Evolutionary conservation across 106 monocot species (phyloP).

Genomic region (Triglochin maritima): DNA sequence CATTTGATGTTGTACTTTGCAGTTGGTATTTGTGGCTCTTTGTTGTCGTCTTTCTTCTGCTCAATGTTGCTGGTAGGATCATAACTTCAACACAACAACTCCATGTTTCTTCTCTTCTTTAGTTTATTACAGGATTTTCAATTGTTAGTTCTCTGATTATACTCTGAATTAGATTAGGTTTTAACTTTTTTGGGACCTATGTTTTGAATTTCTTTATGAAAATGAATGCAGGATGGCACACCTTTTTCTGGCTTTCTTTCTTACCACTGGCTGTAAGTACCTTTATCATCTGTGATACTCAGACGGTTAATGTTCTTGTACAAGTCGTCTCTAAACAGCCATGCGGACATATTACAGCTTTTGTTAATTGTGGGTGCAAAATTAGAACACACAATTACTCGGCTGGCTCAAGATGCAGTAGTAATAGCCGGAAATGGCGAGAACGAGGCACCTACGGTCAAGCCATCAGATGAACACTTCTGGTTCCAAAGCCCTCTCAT

Average conservation of each 20-base stretch:
- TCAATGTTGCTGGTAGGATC: constrained; percentile 56
- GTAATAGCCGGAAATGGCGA: not conserved
- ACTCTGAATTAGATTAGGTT: too few relatives aligned
- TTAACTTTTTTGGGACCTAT: too few relatives aligned
- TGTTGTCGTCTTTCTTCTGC: constrained; percentile 70
- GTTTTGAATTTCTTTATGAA: too few relatives aligned
- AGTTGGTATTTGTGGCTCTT: constrained; percentile 96
- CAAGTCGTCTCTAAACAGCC: not conserved
- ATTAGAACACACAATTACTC: constrained; percentile 73
- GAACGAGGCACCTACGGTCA: constrained; percentile 10
- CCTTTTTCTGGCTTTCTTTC: constrained; percentile 84
- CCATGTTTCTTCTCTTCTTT: not conserved
- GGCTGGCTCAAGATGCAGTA: constrained; percentile 49
- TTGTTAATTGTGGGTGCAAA: constrained; percentile 75
- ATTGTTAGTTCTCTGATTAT: too few relatives aligned
- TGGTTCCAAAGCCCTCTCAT: constrained; percentile 58
- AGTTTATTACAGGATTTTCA: not conserved
- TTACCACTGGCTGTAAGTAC: constrained; percentile 79
- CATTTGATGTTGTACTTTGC: constrained; percentile 4
- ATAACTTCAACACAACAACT: too few relatives aligned
- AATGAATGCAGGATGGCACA: constrained; percentile 75
- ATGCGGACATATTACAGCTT: constrained; percentile 31
- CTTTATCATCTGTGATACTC: not conserved
- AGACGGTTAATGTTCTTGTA: not conserved
- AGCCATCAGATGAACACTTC: constrained; percentile 70